phyloP scores from a whole-genome alignment of 306 rosid genomes.

The Leucaena leucocephala region DNA sequence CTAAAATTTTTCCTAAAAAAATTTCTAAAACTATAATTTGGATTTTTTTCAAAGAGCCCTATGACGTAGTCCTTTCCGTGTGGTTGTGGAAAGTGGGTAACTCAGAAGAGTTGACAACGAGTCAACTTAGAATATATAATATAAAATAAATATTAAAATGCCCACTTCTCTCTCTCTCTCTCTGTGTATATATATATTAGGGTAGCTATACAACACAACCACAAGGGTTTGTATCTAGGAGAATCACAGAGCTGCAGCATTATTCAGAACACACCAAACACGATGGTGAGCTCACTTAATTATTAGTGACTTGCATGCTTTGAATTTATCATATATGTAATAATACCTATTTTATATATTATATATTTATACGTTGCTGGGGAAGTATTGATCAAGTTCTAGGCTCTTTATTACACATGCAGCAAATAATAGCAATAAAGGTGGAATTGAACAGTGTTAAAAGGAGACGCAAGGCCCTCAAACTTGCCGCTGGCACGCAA shows the following conservation, averaged over 20 bases:
- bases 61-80: background rate
- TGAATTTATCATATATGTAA: background rate
- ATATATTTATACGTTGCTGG: background rate
- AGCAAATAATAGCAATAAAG: slow-evolving; percentile 41
- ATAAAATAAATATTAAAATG: too few relatives aligned
- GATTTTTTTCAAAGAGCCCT: too few relatives aligned
- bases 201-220: too few relatives aligned
- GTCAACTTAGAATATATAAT: background rate
- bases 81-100: background rate
- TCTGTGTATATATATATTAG: too few relatives aligned
- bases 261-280: background rate
- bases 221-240: background rate
- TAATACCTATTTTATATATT: too few relatives aligned
- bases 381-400: background rate
- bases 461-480: slow-evolving; percentile 47
- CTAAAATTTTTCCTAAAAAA: too few relatives aligned
- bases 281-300: background rate
- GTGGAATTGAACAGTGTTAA: slow-evolving; percentile 38
- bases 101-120: background rate
- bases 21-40: too few relatives aligned
- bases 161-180: background rate
- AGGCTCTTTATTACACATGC: background rate
- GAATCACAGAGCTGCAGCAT: background rate
- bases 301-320: background rate
- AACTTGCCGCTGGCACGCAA: slow-evolving; percentile 32